These are phyloP conservation scores for Hypoxylon sp. DNA, from an alignment of 2,329 filamentous ascomycete species.

Conservation along the genomic window DNA sequence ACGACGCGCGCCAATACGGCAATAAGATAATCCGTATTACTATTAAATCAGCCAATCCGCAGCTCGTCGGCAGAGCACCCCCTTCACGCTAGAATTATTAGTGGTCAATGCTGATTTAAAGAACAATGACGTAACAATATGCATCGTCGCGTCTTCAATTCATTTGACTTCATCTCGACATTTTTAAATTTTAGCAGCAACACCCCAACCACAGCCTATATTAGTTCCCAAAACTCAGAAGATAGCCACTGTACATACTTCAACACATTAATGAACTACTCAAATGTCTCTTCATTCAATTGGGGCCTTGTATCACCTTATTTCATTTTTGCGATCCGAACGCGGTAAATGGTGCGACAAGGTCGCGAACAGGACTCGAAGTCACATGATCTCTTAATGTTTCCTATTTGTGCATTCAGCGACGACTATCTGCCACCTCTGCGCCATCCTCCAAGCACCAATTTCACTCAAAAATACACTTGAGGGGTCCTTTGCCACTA, in stretches of 20 bases:
- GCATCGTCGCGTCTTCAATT: constrained; percentile 38
- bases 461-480: constrained; percentile 17
- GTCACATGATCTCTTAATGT: constrained; percentile 47
- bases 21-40: constrained; percentile 8
- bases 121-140: constrained; percentile 36
- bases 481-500: constrained; percentile 10
- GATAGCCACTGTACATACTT: not conserved
- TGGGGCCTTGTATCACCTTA: not conserved
- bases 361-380: constrained; percentile 50
- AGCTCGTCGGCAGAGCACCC: not conserved
- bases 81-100: constrained; percentile 2
- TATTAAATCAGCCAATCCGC: not conserved
- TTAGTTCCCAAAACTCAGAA: not conserved
- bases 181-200: constrained; percentile 19
- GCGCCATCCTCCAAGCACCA: constrained; percentile 1
- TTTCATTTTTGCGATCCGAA: constrained; percentile 18
- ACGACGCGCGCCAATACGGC: not conserved
- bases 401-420: constrained; percentile 15
- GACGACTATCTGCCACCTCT: constrained; percentile 21
- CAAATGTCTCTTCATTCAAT: not conserved
- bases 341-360: constrained; percentile 38
- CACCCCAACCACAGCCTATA: not conserved
- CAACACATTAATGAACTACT: not conserved
- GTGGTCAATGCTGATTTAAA: constrained; percentile 33
- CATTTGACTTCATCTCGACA: constrained; percentile 16